These are phyloP conservation scores for Gaultheria prostrata DNA, from an alignment of 148 eudicot genomes.

Conservation along the genomic window DNA sequence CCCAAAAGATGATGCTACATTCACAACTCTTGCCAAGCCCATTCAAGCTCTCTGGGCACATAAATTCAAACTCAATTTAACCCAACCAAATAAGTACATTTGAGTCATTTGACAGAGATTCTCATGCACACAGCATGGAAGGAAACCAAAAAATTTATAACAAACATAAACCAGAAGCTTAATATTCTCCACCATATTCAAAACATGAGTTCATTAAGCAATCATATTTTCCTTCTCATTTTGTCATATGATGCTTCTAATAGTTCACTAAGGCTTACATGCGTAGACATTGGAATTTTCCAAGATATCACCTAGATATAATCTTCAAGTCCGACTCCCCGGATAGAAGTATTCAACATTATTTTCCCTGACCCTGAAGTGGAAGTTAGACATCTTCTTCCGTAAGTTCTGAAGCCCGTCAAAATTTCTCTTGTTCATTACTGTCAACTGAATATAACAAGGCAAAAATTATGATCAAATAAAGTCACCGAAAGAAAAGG, in stretches of 20 bases:
- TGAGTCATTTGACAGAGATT: background rate
- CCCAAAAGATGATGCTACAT: too few species aligned
- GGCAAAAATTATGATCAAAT: background rate
- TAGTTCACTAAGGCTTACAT: background rate
- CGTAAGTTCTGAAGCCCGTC: slow-evolving; percentile 26
- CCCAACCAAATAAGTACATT: background rate
- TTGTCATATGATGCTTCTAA: background rate
- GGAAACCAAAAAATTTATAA: background rate
- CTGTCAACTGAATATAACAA: slow-evolving; percentile 57
- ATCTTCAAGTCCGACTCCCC: slow-evolving; percentile 55
- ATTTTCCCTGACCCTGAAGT: slow-evolving; percentile 71
- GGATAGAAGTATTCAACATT: slow-evolving; percentile 76
- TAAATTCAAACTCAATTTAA: background rate
- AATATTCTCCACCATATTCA: background rate
- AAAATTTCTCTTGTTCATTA: slow-evolving; percentile 44
- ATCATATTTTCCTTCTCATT: background rate
- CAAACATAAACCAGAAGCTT: background rate
- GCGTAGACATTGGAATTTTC: background rate
- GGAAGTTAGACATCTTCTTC: slow-evolving; percentile 54
- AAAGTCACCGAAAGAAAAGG: background rate
- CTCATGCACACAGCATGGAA: background rate
- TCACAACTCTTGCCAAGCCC: too few species aligned
- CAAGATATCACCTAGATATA: background rate
- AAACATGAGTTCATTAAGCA: background rate
- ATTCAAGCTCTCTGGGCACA: background rate